phyloP scores from a whole-genome alignment of 108 stramenopile genomes.

The Cyclotella baltica region DNA sequence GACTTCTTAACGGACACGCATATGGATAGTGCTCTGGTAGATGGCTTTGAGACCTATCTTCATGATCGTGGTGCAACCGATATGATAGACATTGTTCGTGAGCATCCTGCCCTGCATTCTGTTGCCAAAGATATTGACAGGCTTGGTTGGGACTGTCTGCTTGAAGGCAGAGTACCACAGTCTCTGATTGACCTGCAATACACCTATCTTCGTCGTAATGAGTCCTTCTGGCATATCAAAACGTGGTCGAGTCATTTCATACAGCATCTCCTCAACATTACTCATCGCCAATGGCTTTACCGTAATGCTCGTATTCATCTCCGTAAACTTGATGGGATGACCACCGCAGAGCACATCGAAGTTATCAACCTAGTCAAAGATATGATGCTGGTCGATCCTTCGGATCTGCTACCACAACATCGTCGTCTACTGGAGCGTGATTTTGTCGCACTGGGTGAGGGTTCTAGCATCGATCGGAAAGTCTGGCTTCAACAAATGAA shows the following conservation, averaged over 20 bases:
- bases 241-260: not conserved
- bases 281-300: slow-evolving; percentile 12
- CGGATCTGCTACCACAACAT: not conserved
- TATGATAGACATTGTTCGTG: not conserved
- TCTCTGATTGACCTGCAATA: not conserved
- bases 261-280: slow-evolving; percentile 3
- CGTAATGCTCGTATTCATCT: not conserved
- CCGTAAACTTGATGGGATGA: not conserved
- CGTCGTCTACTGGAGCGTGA: not conserved
- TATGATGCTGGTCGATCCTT: not conserved
- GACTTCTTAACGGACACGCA: not conserved
- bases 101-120: no score
- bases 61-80: not conserved
- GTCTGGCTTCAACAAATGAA: not conserved
- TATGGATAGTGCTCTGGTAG: not conserved
- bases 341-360: not conserved
- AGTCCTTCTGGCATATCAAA: not conserved
- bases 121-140: not conserved
- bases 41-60: not conserved
- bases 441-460: not conserved
- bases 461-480: not conserved
- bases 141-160: slow-evolving; percentile 11
- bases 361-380: not conserved
- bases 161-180: not conserved
- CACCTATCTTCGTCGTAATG: not conserved